Evolutionary conservation across 139 green algal genomes (phyloP).

Genomic region (Trebouxia sp.): DNA sequence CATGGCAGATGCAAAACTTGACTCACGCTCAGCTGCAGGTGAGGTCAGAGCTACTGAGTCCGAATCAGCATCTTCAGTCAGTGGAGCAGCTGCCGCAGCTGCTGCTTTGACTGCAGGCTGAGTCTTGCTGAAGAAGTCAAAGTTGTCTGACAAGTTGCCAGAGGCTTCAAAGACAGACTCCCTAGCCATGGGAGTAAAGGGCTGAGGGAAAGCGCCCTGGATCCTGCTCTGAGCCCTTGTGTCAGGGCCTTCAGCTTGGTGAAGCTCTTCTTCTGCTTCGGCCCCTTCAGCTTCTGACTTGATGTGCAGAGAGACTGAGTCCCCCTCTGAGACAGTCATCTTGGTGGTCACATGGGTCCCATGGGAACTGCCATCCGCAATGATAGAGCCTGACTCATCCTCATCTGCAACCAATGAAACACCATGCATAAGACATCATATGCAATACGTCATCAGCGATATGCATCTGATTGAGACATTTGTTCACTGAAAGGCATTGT

Average conservation of each 20-base stretch:
- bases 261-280: neutral
- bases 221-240: neutral
- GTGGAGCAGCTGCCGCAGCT: neutral
- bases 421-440: too few relatives aligned
- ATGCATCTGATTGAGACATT: too few relatives aligned
- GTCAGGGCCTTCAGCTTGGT: too few relatives aligned
- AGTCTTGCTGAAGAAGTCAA: constrained; percentile 14
- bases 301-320: neutral
- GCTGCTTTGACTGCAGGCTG: neutral
- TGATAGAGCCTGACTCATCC: neutral
- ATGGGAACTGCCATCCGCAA: neutral
- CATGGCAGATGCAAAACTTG: neutral
- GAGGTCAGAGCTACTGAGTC: neutral
- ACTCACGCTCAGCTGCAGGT: neutral
- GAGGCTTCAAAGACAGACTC: constrained; percentile 1
- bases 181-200: constrained; percentile 1
- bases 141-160: constrained; percentile 3
- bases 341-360: neutral
- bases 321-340: neutral
- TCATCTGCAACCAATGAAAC: neutral
- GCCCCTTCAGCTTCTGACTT: neutral
- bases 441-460: too few relatives aligned
- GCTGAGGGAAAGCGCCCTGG: neutral
- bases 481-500: neutral
- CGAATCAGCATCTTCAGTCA: neutral